Base-by-base conservation (phyloP, 1,284 basidiomycete species). In the Heterobasidion occidentale region DNA sequence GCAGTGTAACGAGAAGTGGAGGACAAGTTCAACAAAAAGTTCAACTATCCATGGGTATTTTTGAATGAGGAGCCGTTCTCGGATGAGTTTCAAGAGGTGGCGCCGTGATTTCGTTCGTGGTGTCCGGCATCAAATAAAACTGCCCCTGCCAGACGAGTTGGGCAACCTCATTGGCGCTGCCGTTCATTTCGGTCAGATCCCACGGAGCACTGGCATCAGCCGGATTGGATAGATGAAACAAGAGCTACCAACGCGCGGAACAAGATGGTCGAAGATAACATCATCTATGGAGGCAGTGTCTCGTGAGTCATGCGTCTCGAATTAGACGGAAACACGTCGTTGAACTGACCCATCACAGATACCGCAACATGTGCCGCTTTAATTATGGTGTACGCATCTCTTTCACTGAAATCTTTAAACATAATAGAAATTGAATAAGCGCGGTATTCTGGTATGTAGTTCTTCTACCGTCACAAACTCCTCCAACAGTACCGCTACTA, bases 61-160 rank as follows among this genome's bases (percentile, higher is more conserved):
- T 70, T 90, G 61, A 91, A 91, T 65, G 88, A 90, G 58, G 80
- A 82, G 59, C 73, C 74, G 1, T 92, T 90, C 64, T 73, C 76
- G 38, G 83, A 87, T n/a, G 81, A 87, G 46, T n/a, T 92, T 91
- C 70, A 89, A 86, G 63, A 57, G 54, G 70, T 65, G n/a, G 20
- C 35, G 55, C 9, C 36, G 9, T 38, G 7, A 14, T 7, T 11
- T 1, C 12, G 14, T 34, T 45, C 7, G 14, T 36, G n/a, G 11
- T 9, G 11, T 35, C 27, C n/a, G 34, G 15, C 11, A 14, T 7
- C n/a, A 7, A 35, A 51, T 7, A 0, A 7, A 11, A 2, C 36
- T n/a, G 11, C 50, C n/a, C 9, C 15, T 51, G 20, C 9, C 54
- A 81, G 79, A n/a, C 75, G 74, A 1, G 64, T 80, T n/a, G 3